Conservation (phyloP, 495 filamentous ascomycete species). For the Lasiosphaeris hirsuta region DNA sequence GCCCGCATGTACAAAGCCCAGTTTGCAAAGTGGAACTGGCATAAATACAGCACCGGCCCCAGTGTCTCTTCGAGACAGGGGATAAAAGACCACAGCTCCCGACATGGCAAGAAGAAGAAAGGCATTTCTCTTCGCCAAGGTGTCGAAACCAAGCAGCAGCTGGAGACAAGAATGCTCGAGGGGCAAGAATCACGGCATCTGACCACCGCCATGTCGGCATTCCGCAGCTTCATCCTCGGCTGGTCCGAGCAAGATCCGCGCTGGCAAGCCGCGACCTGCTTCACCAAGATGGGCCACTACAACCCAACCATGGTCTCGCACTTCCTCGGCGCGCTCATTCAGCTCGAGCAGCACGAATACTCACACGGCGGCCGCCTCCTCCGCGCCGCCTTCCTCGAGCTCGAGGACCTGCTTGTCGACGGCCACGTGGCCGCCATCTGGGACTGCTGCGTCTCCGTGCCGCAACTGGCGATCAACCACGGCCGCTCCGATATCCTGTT, state of each 20-base stretch:
- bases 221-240: conserved; percentile 7
- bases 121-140: background rate
- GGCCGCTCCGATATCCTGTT: conserved; percentile 9
- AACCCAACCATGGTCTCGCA: conserved; percentile 13
- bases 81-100: background rate
- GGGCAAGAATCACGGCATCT: conserved; percentile 1
- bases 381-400: conserved; percentile 17
- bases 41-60: conserved; percentile 14
- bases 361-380: conserved; percentile 9
- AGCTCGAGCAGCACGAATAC: background rate
- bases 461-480: conserved; percentile 12
- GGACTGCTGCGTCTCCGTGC: conserved; percentile 18
- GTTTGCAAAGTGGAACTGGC: conserved; percentile 20
- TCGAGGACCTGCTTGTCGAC: conserved; percentile 14
- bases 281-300: conserved; percentile 16
- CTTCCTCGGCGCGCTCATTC: conserved; percentile 10
- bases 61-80: background rate
- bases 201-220: background rate
- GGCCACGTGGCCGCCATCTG: conserved; percentile 18
- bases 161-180: conserved; percentile 5
- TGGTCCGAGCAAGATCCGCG: conserved; percentile 8
- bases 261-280: background rate
- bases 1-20: conserved; percentile 23
- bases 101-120: conserved; percentile 3
- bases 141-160: background rate